Evolutionary conservation across 116 monocot genomes (phyloP).

Genomic region (Posidonia oceanica): DNA sequence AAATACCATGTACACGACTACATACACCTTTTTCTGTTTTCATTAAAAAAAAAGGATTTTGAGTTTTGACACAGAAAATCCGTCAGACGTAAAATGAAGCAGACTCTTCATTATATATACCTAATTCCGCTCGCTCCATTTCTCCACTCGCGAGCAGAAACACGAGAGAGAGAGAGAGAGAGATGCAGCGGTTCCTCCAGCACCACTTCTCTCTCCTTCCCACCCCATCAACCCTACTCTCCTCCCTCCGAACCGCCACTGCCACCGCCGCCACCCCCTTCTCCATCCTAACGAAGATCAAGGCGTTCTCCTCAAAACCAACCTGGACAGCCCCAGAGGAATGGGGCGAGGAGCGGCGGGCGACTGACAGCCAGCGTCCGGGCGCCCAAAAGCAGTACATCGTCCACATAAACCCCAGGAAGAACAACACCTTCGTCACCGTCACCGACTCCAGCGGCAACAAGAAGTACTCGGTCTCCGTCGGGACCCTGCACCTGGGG

Average conservation of each 20-base stretch:
- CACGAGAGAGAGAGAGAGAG: neutral
- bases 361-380: neutral
- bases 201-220: neutral
- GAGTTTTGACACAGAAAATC: too few relatives aligned
- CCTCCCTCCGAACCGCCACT: neutral
- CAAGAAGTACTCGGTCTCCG: conserved; percentile 15
- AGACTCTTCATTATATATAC: too few relatives aligned
- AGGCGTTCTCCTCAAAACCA: neutral
- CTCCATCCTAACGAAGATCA: neutral
- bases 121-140: too few relatives aligned
- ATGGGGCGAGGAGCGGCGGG: conserved; percentile 18
- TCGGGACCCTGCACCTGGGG: conserved; percentile 14
- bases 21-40: too few relatives aligned
- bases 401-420: conserved; percentile 18
- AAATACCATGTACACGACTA: too few relatives aligned
- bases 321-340: conserved; percentile 3
- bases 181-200: neutral
- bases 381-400: conserved; percentile 10
- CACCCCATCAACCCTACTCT: neutral
- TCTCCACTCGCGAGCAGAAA: too few relatives aligned
- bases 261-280: neutral
- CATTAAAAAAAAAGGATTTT: too few relatives aligned
- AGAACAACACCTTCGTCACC: conserved; percentile 26
- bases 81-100: too few relatives aligned
- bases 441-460: conserved; percentile 17